A percentile compares a stretch with the other conserved stretches of the same genome.
These are phyloP conservation scores for Aureobasidium lini DNA, from an alignment of 2,329 filamentous ascomycete genomes.

Conservation along the genomic window DNA sequence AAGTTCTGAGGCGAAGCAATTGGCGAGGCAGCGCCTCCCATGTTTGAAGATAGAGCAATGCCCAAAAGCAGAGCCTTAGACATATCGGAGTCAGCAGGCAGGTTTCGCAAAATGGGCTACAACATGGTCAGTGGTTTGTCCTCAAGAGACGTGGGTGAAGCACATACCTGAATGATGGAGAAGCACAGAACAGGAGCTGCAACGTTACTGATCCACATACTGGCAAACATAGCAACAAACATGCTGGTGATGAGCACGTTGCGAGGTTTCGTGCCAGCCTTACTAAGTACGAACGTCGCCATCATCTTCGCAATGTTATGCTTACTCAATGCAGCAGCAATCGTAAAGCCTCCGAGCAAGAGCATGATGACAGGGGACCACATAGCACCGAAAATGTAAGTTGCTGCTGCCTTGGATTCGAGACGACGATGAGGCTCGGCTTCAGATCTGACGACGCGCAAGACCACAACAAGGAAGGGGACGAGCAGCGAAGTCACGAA, in stretches of 20 bases:
- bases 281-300: slow-evolving; percentile 91
- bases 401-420: slow-evolving; percentile 70
- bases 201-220: slow-evolving; percentile 99
- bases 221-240: slow-evolving; percentile 95
- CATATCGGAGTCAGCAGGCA: slow-evolving; percentile 84
- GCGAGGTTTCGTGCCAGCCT: slow-evolving; percentile 82
- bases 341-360: slow-evolving; percentile 87
- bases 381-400: slow-evolving; percentile 88
- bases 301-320: slow-evolving; percentile 97
- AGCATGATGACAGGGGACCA: slow-evolving; percentile 99
- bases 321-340: slow-evolving; percentile 90
- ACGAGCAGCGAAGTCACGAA: slow-evolving; percentile 94
- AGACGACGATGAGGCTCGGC: slow-evolving; percentile 62
- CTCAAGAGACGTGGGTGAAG: background rate
- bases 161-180: slow-evolving; percentile 69
- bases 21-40: slow-evolving; percentile 91
- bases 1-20: slow-evolving; percentile 98
- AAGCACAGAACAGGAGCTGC: slow-evolving; percentile 95
- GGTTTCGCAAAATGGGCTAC: slow-evolving; percentile 80
- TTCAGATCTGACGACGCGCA: slow-evolving; percentile 76
- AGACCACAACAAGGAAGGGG: slow-evolving; percentile 82
- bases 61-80: slow-evolving; percentile 91
- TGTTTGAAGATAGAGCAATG: slow-evolving; percentile 89
- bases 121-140: slow-evolving; percentile 30
- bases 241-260: slow-evolving; percentile 95